Percentiles rank a stretch among this genome's conserved stretches.
Conservation (phyloP, 495 filamentous ascomycete species). For the Xylaria acuta region DNA sequence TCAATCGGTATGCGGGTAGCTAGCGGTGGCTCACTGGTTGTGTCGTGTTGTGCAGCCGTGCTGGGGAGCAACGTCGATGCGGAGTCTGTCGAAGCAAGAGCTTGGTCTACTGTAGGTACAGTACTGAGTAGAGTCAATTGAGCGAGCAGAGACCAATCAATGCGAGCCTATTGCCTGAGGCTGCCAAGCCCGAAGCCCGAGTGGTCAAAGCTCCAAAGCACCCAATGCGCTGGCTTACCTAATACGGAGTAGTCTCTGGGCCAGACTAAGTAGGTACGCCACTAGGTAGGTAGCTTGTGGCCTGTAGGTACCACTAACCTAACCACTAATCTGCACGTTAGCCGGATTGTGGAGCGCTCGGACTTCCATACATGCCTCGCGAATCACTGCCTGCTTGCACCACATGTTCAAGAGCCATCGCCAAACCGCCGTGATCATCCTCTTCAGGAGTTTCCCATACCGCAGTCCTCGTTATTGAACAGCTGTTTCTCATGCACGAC, state of each 20-base stretch:
- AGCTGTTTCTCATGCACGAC: slow-evolving; percentile 21
- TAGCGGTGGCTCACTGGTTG: background rate
- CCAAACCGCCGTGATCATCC: slow-evolving; percentile 17
- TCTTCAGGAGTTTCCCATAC: background rate
- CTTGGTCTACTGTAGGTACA: background rate
- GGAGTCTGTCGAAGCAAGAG: background rate
- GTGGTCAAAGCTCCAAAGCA: slow-evolving; percentile 16
- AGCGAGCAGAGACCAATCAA: background rate
- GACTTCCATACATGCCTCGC: slow-evolving; percentile 21
- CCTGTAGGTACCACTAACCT: background rate
- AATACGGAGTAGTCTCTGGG: background rate
- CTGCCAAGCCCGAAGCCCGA: background rate
- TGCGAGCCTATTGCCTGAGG: background rate
- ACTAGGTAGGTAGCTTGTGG: background rate
- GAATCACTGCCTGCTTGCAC: slow-evolving; percentile 6
- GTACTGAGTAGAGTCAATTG: slow-evolving; percentile 24
- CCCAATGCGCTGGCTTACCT: background rate
- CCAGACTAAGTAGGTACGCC: background rate
- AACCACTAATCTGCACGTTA: background rate
- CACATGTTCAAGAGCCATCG: slow-evolving; percentile 2
- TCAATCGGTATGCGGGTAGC: background rate
- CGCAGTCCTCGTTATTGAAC: background rate
- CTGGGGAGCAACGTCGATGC: slow-evolving; percentile 19
- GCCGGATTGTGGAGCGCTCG: background rate
- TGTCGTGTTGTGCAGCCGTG: slow-evolving; percentile 20